phyloP scores from a whole-genome alignment of 345 rosid species.

The Acer yangbiense region DNA sequence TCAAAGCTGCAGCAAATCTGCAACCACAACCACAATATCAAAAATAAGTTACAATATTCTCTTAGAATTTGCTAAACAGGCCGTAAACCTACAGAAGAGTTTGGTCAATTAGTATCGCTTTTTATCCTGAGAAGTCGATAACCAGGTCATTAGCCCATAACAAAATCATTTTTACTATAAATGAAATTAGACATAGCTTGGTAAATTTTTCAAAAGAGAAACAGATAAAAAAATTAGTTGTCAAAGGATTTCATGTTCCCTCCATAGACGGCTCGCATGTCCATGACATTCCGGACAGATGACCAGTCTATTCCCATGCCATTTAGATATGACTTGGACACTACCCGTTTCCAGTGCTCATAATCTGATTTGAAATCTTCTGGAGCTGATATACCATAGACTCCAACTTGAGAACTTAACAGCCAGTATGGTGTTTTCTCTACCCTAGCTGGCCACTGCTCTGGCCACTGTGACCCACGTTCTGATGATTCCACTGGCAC shows the following conservation, averaged over 20 bases:
- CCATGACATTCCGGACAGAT: slow-evolving; percentile 87
- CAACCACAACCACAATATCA: slow-evolving; percentile 25
- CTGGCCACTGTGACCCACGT: slow-evolving; percentile 95
- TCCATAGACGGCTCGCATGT: slow-evolving; percentile 95
- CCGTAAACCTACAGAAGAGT: neutral
- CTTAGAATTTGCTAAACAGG: neutral
- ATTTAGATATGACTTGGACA: slow-evolving; percentile 73
- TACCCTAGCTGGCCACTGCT: slow-evolving; percentile 91
- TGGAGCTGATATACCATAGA: slow-evolving; percentile 88
- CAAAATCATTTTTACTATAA: neutral
- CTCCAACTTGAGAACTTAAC: slow-evolving; percentile 79
- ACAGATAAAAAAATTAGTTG: no score
- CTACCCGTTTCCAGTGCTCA: slow-evolving; percentile 90
- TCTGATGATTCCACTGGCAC: slow-evolving; percentile 56
- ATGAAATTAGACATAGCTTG: no score
- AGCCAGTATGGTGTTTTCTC: slow-evolving; percentile 79
- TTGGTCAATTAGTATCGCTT: neutral
- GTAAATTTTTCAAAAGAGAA: no score
- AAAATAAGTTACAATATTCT: neutral
- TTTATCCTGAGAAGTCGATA: neutral
- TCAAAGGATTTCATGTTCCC: slow-evolving; percentile 2
- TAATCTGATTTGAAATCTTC: slow-evolving; percentile 79
- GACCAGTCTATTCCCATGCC: slow-evolving; percentile 92
- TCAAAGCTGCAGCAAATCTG: slow-evolving; percentile 94
- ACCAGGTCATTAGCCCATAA: neutral